Evolutionary conservation across 208 protist genomes (phyloP), one percentile per base, ranked within the genome.

Genomic region (Phytomonas francai): DNA sequence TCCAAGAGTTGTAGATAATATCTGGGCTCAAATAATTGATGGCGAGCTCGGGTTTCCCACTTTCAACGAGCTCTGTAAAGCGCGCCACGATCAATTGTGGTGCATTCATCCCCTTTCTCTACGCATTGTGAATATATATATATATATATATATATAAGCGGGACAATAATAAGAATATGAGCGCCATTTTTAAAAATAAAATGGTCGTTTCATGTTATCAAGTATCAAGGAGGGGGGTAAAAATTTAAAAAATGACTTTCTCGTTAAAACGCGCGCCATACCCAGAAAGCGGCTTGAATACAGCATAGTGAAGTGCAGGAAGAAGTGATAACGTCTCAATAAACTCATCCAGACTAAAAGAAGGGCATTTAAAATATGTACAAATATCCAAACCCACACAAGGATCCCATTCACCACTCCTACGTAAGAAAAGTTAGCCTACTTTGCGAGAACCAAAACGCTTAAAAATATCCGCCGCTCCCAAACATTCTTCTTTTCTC

Each of bases 1-100:
- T 74, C 86, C 83, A 94, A 11, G 89, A 86, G 28, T 88, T 81
- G 65, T 89, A 91, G 9, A 94, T 76, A 27, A 92, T 69, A 54
- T 90, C 81, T 12, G 91, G 76, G 22, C 78, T 77, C 36, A 94
- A 67, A 63, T 92, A 94, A 36, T 67, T 65, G 22, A 83, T 62
- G 16, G 85, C 86, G 25, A 73, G 71, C n/a, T 91, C 85, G 28
- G 92, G 54, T 25, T 80, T 70, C 30, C 85, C 85, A n/a, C 70
- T 66, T 27, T 67, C 61, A 27, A 94, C 25, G 8, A 94, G 73
- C 22, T 91, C 78, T 19, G 69, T 73, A 70, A 84, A 94, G 11
- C 86, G 85, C 57, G 72, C 71, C 34, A 84, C 75, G 25, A 92
- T 76, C 19, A 91, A 65, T 45, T 88, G 77, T 29, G 86, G 76